These are phyloP conservation scores for Puccinia brachypodii DNA, from an alignment of 1,284 basidiomycete genomes.

Conservation along the genomic window DNA sequence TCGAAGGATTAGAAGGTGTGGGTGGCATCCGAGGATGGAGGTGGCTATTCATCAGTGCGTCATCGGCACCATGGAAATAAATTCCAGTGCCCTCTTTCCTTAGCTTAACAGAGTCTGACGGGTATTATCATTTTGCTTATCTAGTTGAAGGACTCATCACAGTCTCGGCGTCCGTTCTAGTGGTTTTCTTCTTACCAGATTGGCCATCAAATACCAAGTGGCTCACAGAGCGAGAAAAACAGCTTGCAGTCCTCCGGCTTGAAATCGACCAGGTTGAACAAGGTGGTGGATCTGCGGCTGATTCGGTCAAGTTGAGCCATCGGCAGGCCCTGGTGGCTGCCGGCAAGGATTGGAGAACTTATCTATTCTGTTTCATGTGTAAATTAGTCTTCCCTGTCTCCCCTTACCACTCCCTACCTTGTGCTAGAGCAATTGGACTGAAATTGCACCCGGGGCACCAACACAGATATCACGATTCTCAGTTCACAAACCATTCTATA, in stretches of 20 bases:
- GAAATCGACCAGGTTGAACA: slow-evolving; percentile 56
- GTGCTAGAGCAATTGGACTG: neutral
- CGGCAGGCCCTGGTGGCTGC: slow-evolving; percentile 54
- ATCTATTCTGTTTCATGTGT: slow-evolving; percentile 55
- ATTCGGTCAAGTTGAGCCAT: slow-evolving; percentile 53
- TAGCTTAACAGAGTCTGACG: neutral
- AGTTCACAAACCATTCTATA: slow-evolving; percentile 61
- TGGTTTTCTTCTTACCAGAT: slow-evolving; percentile 58
- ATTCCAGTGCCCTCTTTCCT: neutral
- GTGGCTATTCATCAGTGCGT: slow-evolving; percentile 54
- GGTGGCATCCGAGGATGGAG: slow-evolving; percentile 50
- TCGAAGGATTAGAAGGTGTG: slow-evolving; percentile 50
- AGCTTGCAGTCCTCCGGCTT: slow-evolving; percentile 59
- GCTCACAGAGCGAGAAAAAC: slow-evolving; percentile 58
- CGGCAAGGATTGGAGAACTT: slow-evolving; percentile 56
- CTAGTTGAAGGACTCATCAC: slow-evolving; percentile 40
- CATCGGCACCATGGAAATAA: no score
- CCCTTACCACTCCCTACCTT: neutral
- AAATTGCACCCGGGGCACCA: neutral
- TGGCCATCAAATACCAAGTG: slow-evolving; percentile 59
- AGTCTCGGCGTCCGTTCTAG: slow-evolving; percentile 24
- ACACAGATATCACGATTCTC: slow-evolving; percentile 6
- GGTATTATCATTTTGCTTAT: neutral
- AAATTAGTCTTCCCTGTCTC: slow-evolving; percentile 52
- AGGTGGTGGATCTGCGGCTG: slow-evolving; percentile 53